Evolutionary conservation across 1,139 yeast genomes (phyloP), one percentile per base, ranked within the genome.

Genomic region (Blastobotrys raffinosifermentans): DNA sequence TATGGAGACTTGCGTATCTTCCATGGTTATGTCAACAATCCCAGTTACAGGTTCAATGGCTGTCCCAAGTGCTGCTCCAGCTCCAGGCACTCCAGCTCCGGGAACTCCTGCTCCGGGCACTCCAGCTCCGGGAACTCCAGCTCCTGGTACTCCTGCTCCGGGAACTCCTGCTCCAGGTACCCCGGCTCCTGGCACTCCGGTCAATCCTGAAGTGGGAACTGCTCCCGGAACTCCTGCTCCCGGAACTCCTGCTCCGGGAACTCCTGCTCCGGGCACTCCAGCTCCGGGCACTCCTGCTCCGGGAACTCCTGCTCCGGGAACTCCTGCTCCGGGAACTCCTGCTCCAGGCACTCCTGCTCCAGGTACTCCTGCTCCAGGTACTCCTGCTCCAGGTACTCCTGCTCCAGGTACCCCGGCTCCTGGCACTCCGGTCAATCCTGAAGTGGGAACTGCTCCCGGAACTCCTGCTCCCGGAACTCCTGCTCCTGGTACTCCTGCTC

Each of bases 41-140:
- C 31, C 31, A 14, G 23, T 25, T n/a, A 18, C 37, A 15, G 20
- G 25, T 3, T 35, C 38, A 9, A 32, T 9, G 9, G 21, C 41
- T 1, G 29, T 26, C 7, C 46, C 43, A 2, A 11, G 19, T 4
- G 19, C 43, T 2, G 31, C 35, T n/a, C n/a, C n/a, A 1, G 5
- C 21, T 13, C 9, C 31, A 3, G 33, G 42, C 6, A 13, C 29
- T 6, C 16, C 29, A 26, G 29, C 9, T 10, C 6, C 29, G 10
- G 8, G 9, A 14, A 9, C 10, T 13, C 6, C 6, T 6, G 10
- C 16, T 26, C 29, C 29, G 6, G 16, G 29, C 10, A 13, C 29
- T 6, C 8, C 10, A 7, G 29, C 16, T 26, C 29, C 29, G 6
- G 16, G 6, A 6, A 13, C 29, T 6, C 16, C 29, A 26, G 10